Conservation (phyloP, 2,329 filamentous ascomycete species). For the Cladosporium cucumerinum region DNA sequence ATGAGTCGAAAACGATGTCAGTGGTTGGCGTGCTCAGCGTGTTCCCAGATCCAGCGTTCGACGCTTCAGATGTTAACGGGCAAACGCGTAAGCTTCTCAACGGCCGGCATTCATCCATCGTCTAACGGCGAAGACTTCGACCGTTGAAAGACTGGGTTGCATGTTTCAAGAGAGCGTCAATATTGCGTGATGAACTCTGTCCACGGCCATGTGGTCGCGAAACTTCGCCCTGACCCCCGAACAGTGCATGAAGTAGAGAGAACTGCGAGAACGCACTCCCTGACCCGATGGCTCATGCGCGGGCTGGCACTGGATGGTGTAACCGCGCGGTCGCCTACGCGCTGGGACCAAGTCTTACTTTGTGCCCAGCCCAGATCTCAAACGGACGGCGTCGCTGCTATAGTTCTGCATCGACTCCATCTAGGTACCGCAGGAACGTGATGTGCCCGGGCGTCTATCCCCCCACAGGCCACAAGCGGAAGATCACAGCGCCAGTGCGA, state of each 20-base stretch:
- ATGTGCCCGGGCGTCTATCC: not conserved
- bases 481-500: not conserved
- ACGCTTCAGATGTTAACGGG: not conserved
- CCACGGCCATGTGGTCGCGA: not conserved
- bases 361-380: not conserved
- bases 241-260: conserved; percentile 12
- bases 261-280: not conserved
- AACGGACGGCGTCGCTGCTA: not conserved
- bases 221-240: not conserved
- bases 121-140: not conserved
- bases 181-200: not conserved
- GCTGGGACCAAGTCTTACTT: conserved; percentile 1
- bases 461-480: not conserved
- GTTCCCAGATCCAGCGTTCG: conserved; percentile 3
- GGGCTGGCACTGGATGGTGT: not conserved
- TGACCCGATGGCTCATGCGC: not conserved
- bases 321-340: not conserved
- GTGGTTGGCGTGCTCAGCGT: not conserved
- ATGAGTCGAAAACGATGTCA: not conserved
- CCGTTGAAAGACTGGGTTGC: conserved; percentile 1
- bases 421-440: not conserved
- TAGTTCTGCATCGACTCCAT: not conserved
- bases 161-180: conserved; percentile 7
- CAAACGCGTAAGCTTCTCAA: conserved; percentile 10
- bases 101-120: conserved; percentile 11